Percentiles rank a stretch among this genome's conserved stretches.
phyloP scores from a whole-genome alignment of 352 stramenopile species.

The Globisporangium iwayamae region DNA sequence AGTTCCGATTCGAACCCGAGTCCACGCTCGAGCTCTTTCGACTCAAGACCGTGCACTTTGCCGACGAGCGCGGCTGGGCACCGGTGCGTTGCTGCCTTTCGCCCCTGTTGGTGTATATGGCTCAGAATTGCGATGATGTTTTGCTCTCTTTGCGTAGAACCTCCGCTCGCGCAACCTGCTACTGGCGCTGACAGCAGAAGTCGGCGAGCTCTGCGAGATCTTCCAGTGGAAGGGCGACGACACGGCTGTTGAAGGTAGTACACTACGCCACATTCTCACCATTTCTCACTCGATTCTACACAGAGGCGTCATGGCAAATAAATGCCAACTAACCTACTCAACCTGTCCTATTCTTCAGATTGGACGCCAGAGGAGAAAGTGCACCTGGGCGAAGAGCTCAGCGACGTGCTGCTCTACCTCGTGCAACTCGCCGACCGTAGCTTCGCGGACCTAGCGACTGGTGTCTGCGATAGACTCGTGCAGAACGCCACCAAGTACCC shows the following conservation, averaged over 20 bases:
- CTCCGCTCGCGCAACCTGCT: slow-evolving; percentile 90
- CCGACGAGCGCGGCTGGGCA: slow-evolving; percentile 60
- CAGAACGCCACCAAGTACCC: slow-evolving; percentile 22
- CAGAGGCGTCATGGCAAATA: not conserved
- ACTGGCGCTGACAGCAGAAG: slow-evolving; percentile 92
- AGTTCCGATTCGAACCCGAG: slow-evolving; percentile 32
- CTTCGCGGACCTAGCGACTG: slow-evolving; percentile 9
- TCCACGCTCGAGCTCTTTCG: slow-evolving; percentile 55
- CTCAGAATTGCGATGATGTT: too few species aligned
- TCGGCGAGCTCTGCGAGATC: slow-evolving; percentile 93
- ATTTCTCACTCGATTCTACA: slow-evolving; percentile 76
- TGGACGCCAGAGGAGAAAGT: slow-evolving; percentile 79
- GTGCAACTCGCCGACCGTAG: slow-evolving; percentile 80
- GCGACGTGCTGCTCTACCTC: slow-evolving; percentile 96
- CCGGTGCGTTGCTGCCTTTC: slow-evolving; percentile 22
- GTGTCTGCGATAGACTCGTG: slow-evolving; percentile 42
- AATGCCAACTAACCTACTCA: too few species aligned
- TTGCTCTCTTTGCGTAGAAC: slow-evolving; percentile 21
- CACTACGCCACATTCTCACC: slow-evolving; percentile 85
- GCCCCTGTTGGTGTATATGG: not conserved
- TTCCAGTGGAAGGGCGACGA: slow-evolving; percentile 94
- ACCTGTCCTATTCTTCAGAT: slow-evolving; percentile 23
- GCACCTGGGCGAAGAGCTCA: slow-evolving; percentile 95
- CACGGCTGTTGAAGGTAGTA: slow-evolving; percentile 62
- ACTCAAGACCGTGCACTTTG: slow-evolving; percentile 51